Base-by-base conservation (phyloP, 2,329 filamentous ascomycete genomes). In the Sclerotinia subarctica region DNA sequence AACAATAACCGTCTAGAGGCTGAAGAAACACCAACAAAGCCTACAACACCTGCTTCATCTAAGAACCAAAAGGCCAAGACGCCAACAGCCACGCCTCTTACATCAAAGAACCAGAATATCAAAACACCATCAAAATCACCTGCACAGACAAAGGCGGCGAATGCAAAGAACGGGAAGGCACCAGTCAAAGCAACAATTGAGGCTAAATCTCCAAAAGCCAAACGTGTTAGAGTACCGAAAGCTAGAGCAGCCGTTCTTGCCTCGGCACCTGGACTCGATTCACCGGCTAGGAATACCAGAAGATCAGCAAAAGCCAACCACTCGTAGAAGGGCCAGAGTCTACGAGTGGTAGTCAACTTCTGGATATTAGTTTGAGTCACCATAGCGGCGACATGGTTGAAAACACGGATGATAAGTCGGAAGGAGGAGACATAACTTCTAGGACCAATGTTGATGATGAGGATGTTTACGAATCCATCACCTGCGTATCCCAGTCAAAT, bases 261-360 rank as follows among this genome's bases (percentile, higher is more conserved):
- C 3, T 32, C 53, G 3, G 38, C 67, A 65, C 1, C 64, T n/a
- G 67, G 66, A 21, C 6, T 64, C 19, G 63, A 68, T 57, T 49
- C 57, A 15, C 68, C 72, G 47, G 51, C 62, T 17, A 49, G 68
- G 56, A 54, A 74, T 15, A 67, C 64, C 21, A 67, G 64, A 67
- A 57, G 66, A 66, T 63, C 59, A 2, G 69, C 68, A 78, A 78
- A 79, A 75, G 73, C 63, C 54, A 69, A 67, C 73, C 77, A 78
- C 76, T 77, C 75, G 74, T 77, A 77, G 70, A 70, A 71, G 69
- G 21, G 19, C 58, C 66, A 71, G 77, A 69, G 66, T 74, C 72
- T 76, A 69, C 75, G 76, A 74, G 77, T 78, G 77, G 74, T 76
- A 67, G 70, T 71, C 63, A 59, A 54, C 53, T 71, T 76, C 76